Evolutionary conservation across 2,329 filamentous ascomycete genomes (phyloP), one percentile per base, ranked within the genome.

Genomic region (Coccinonectria pachysandricola): DNA sequence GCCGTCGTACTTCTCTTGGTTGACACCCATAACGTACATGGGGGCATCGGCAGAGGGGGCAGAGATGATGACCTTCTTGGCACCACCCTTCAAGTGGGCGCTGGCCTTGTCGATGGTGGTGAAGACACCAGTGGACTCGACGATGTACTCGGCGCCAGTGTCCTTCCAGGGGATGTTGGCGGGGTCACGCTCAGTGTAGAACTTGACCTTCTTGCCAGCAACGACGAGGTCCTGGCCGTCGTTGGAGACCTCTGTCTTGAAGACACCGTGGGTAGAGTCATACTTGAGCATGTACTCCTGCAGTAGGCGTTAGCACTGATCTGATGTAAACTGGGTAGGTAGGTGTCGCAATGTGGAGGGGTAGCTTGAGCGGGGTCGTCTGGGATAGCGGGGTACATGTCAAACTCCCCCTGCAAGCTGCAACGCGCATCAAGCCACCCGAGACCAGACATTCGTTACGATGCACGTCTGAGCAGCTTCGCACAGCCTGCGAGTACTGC

Each of bases 1-100:
- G 59, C 80, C 78, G 63, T 83, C 88, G 79, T 96, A 96, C 52
- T 65, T 72, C 62, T 87, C 75, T 68, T 96, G 72, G 76, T 96
- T 98, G 71, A 98, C 91, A 60, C 91, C 91, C 79, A 95, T 92
- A 59, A 98, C 91, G 77, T 92, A 98, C 91, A 98, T 98, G 60
- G 88, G 88, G 56, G 91, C 91, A 70, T 98, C 91, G 47, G 82
- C 80, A 39, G 84, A 92, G 53, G 84, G 84, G 54, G 84, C 83
- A 48, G 83, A 91, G 74, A 88, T 87, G 71, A 87, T 67, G 62
- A 87, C 88, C 79, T 93, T 93, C 84, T 95, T 95, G 62, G 88
- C 88, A 62, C 88, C 88, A 59, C 87, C 88, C 68, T 82, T 79
- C 70, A 96, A 78, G 68, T 96, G 88, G 50, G 82, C 83, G 55